Base-by-base conservation (phyloP, 495 filamentous ascomycete genomes). In the Patellaria atrata region DNA sequence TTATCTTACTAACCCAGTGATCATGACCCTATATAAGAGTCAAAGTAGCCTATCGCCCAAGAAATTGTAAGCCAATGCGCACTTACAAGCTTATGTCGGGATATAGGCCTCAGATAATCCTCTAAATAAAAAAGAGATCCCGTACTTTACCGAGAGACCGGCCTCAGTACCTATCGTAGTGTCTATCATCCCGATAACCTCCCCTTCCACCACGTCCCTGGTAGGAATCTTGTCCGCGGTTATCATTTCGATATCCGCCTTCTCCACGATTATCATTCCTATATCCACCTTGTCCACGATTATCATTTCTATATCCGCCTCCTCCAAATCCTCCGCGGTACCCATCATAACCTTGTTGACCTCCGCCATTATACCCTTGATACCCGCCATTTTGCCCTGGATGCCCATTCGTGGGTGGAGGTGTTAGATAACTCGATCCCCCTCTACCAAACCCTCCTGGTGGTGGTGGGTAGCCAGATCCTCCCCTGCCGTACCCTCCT, bases 381-480 rank as follows among this genome's bases (percentile, higher is more conserved):
- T 23, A 27, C 9, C 37, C 37, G 30, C n/a, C n/a, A n/a, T n/a
- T n/a, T n/a, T n/a, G n/a, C n/a, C n/a, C n/a, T n/a, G n/a, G n/a
- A n/a, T n/a, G n/a, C n/a, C n/a, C n/a, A n/a, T n/a, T n/a, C n/a
- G n/a, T n/a, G n/a, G n/a, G n/a, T n/a, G n/a, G n/a, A n/a, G n/a
- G n/a, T n/a, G n/a, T n/a, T n/a, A n/a, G n/a, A n/a, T 15, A n/a
- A n/a, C 13, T 8, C 19, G 31, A 34, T 41, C 37, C 12, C 25
- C 18, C 39, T 22, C 36, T 6, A 15, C 12, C 9, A 20, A 22
- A 27, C 36, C 36, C 10, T 36, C 38, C 39, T 13, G 17, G 15
- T 8, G 11, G 24, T 24, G 22, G 21, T 39, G n/a, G 2, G 23
- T 14, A 10, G 35, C 41, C 6, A 22, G 16, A 19, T 18, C 5